phyloP scores from a whole-genome alignment of 2,329 filamentous ascomycete species.

The Pyrenochaeta sp. region DNA sequence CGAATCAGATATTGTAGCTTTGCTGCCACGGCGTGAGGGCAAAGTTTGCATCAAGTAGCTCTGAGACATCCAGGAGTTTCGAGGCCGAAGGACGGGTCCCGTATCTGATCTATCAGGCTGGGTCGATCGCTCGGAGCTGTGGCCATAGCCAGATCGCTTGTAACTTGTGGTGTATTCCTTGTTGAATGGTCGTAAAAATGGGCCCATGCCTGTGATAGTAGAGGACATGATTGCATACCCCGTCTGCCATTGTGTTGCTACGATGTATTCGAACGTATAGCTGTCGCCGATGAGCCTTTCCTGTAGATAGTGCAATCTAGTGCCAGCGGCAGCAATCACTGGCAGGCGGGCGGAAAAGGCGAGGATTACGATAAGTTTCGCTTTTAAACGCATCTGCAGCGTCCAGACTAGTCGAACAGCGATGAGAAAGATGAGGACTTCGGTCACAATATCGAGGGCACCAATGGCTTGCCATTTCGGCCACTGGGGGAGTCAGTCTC shows the following conservation, averaged over 20 bases:
- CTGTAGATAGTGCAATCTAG: constrained; percentile 39
- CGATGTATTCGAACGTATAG: constrained; percentile 36
- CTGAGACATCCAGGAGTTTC: constrained; percentile 20
- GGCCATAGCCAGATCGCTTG: constrained; percentile 17
- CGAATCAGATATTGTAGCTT: constrained; percentile 5
- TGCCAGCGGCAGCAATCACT: constrained; percentile 33
- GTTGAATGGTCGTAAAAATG: constrained; percentile 45
- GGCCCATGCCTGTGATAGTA: constrained; percentile 43
- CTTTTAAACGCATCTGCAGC: constrained; percentile 37
- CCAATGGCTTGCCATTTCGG: constrained; percentile 41
- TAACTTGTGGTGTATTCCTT: constrained; percentile 32
- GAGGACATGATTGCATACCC: constrained; percentile 46
- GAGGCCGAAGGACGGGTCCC: constrained; percentile 1
- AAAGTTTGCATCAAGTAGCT: constrained; percentile 24
- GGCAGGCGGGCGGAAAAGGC: constrained; percentile 43
- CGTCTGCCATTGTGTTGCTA: constrained; percentile 47
- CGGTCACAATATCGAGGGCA: constrained; percentile 38
- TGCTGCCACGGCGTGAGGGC: constrained; percentile 12
- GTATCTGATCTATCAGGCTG: not conserved
- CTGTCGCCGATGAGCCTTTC: constrained; percentile 21
- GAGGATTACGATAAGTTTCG: constrained; percentile 38
- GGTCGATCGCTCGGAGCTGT: constrained; percentile 2
- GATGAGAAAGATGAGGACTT: constrained; percentile 38
- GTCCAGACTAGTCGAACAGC: constrained; percentile 35
- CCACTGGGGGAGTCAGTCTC: constrained; percentile 25